Evolutionary conservation across 208 protist species (phyloP).

Genomic region (Acanthamoeba triangularis): DNA sequence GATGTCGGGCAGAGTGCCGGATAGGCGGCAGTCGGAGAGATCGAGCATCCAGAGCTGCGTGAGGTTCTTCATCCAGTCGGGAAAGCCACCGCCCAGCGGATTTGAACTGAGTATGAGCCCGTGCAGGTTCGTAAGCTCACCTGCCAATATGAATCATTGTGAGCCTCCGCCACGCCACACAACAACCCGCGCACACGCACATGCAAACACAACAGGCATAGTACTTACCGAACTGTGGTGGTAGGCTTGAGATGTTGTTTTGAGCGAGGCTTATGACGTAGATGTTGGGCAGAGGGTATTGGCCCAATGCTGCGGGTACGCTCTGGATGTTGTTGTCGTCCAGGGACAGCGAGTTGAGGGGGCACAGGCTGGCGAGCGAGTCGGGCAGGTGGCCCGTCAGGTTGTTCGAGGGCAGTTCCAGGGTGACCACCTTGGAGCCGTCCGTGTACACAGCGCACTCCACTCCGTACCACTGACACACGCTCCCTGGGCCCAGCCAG

Average conservation of each 20-base stretch:
- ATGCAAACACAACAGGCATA: too few relatives aligned
- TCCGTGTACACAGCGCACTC: neutral
- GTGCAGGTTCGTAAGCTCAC: neutral
- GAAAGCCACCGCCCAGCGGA: neutral
- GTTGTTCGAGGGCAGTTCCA: neutral
- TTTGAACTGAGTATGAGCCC: neutral
- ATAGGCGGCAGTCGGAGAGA: neutral
- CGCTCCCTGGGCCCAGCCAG: neutral
- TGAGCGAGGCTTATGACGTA: neutral
- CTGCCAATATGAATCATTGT: too few relatives aligned
- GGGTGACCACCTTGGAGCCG: too few relatives aligned
- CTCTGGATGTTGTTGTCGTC: neutral
- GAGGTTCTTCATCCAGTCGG: neutral
- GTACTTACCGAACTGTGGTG: too few relatives aligned
- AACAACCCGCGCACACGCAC: too few relatives aligned
- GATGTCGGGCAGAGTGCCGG: neutral
- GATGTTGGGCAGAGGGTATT: neutral
- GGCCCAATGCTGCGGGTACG: too few relatives aligned
- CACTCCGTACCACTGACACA: neutral
- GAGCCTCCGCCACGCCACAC: too few relatives aligned
- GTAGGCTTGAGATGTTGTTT: neutral
- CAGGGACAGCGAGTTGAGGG: neutral
- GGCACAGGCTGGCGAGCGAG: neutral
- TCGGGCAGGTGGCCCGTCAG: neutral
- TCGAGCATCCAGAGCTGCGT: neutral